A percentile compares a stretch with the other conserved stretches of the same genome.
These are phyloP conservation scores for Xylariaceae sp. DNA, from an alignment of 2,329 filamentous ascomycete genomes.

Conservation along the genomic window DNA sequence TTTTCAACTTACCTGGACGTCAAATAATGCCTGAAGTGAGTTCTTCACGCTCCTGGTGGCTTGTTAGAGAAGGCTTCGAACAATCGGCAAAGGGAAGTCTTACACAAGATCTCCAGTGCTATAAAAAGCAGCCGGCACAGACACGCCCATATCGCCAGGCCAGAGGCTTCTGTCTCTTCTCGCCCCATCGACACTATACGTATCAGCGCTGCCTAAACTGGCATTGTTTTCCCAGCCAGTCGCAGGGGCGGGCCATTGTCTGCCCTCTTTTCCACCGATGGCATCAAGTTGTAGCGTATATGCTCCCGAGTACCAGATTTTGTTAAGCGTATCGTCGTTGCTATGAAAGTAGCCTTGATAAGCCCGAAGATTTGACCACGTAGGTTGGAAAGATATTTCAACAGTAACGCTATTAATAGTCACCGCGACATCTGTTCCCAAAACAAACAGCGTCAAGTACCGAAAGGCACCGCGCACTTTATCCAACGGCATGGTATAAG, in stretches of 20 bases:
- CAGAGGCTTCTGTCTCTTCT: slow-evolving; percentile 56
- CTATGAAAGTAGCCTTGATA: slow-evolving; percentile 54
- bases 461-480: slow-evolving; percentile 43
- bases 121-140: slow-evolving; percentile 47
- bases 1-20: slow-evolving; percentile 26
- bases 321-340: slow-evolving; percentile 49
- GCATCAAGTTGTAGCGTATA: slow-evolving; percentile 47
- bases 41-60: slow-evolving; percentile 41
- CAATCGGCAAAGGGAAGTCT: not conserved
- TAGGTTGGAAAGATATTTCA: slow-evolving; percentile 31
- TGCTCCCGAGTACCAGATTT: slow-evolving; percentile 55
- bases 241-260: slow-evolving; percentile 27
- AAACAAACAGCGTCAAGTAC: slow-evolving; percentile 41
- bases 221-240: slow-evolving; percentile 29
- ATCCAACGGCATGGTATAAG: slow-evolving; percentile 38
- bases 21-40: slow-evolving; percentile 40
- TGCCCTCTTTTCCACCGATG: slow-evolving; percentile 25
- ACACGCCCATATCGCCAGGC: slow-evolving; percentile 57
- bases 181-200: slow-evolving; percentile 44
- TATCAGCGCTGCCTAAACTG: slow-evolving; percentile 29
- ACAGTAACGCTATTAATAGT: slow-evolving; percentile 23
- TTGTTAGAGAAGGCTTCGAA: slow-evolving; percentile 10
- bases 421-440: slow-evolving; percentile 28
- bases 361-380: slow-evolving; percentile 46
- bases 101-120: slow-evolving; percentile 45